Conservation (phyloP, 2,329 filamentous ascomycete species). For the Claviceps citrina region DNA sequence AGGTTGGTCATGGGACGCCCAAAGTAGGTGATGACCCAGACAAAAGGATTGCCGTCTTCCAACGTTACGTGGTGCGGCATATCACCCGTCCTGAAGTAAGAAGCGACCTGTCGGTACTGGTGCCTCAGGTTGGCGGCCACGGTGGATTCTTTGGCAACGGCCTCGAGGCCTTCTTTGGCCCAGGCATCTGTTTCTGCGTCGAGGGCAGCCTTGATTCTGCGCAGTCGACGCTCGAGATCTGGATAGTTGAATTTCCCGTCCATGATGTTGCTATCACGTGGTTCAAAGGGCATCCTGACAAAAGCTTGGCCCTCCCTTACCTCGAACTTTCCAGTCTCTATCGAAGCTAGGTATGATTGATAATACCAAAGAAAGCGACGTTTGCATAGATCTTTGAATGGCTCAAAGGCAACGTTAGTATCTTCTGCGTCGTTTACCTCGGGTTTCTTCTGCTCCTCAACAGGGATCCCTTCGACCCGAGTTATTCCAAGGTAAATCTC, state of each 20-base stretch:
- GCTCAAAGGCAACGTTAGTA: constrained; percentile 49
- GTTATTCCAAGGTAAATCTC: constrained; percentile 62
- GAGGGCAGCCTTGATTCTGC: constrained; percentile 51
- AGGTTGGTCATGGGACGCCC: constrained; percentile 85
- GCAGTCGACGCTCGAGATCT: constrained; percentile 54
- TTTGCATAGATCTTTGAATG: constrained; percentile 83
- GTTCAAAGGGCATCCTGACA: constrained; percentile 75
- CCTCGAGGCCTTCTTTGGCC: constrained; percentile 50
- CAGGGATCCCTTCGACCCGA: constrained; percentile 9
- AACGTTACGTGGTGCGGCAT: constrained; percentile 62
- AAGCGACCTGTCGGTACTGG: constrained; percentile 69
- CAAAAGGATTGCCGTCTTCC: constrained; percentile 69
- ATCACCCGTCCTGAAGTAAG: constrained; percentile 56
- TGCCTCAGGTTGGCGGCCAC: constrained; percentile 70
- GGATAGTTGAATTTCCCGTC: constrained; percentile 72
- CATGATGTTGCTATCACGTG: constrained; percentile 57
- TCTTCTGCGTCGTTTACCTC: constrained; percentile 32
- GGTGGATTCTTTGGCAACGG: constrained; percentile 50
- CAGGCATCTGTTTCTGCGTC: constrained; percentile 58
- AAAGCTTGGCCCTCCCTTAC: constrained; percentile 52
- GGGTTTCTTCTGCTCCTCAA: no score
- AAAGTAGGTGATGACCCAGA: constrained; percentile 81
- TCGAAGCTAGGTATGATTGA: constrained; percentile 63
- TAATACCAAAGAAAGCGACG: constrained; percentile 92
- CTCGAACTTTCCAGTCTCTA: constrained; percentile 49